Conservation (phyloP, 2,329 filamentous ascomycete species). For the Colletotrichum plurivorum region DNA sequence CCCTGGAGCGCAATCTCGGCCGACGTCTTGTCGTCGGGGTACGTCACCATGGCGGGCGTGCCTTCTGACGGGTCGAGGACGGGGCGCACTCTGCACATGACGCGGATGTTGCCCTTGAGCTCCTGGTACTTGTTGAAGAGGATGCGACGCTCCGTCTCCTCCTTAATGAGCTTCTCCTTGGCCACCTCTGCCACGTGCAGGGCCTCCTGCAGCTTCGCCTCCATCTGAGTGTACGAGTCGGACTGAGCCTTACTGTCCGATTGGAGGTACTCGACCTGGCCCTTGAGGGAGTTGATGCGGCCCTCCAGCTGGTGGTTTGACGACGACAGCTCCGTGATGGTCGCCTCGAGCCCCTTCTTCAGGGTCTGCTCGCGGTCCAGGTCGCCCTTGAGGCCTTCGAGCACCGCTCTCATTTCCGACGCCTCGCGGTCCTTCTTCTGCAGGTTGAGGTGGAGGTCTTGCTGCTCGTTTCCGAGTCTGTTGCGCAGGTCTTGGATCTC, state of each 20-base stretch:
- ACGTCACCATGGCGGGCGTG: slow-evolving; percentile 80
- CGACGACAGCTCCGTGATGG: slow-evolving; percentile 70
- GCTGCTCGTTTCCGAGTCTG: slow-evolving; percentile 65
- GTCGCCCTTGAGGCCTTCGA: slow-evolving; percentile 63
- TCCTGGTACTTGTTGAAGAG: slow-evolving; percentile 99
- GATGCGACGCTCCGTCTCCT: slow-evolving; percentile 91
- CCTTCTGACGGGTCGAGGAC: slow-evolving; percentile 72
- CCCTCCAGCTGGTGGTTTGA: slow-evolving; percentile 79
- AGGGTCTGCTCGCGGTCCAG: slow-evolving; percentile 75
- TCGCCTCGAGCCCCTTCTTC: slow-evolving; percentile 67
- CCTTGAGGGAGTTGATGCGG: slow-evolving; percentile 80
- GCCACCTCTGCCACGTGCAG: slow-evolving; percentile 77
- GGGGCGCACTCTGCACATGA: slow-evolving; percentile 96
- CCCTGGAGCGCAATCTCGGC: slow-evolving; percentile 89
- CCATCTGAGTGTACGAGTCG: slow-evolving; percentile 85
- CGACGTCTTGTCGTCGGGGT: slow-evolving; percentile 86
- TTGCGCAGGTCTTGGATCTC: slow-evolving; percentile 77
- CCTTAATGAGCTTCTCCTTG: slow-evolving; percentile 86
- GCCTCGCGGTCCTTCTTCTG: slow-evolving; percentile 69
- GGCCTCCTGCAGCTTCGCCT: slow-evolving; percentile 84
- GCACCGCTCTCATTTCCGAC: slow-evolving; percentile 61
- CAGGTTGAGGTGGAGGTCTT: slow-evolving; percentile 62
- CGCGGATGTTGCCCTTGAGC: slow-evolving; percentile 96
- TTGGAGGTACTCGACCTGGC: slow-evolving; percentile 90
- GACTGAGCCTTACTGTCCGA: slow-evolving; percentile 92